Base-by-base conservation (phyloP, 2,329 filamentous ascomycete genomes). In the Hymenoscyphus repandus region DNA sequence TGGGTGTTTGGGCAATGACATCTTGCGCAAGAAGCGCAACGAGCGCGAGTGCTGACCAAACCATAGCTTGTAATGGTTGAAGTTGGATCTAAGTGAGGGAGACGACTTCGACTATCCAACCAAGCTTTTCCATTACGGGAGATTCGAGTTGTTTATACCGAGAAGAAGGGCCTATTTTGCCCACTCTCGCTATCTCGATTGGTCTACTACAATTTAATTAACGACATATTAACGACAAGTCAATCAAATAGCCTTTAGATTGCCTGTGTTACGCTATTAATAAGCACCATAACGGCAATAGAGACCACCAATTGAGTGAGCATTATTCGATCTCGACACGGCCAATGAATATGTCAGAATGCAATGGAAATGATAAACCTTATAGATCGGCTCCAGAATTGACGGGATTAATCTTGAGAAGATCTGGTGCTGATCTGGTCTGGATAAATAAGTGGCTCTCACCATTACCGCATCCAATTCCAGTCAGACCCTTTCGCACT, bases 1-100 rank as follows among this genome's bases (percentile, higher is more conserved):
- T 27, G 22, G 22, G 22, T 34, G 49, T 52, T 45, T 57, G 55
- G 11, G 55, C 50, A 49, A 31, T 31, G 13, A 30, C 47, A 49
- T 55, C 22, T 31, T 49, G 49, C 10, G 52, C 38, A 34, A 53
- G 50, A 17, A 57, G 37, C 33, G 33, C 47, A 43, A 54, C 32
- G 27, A 51, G 43, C 41, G 50, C 41, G 17, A 51, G 3, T 33
- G 38, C 13, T 12, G 22, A 6, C 34, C 20, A 56, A 41, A 48
- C 32, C 54, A 56, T 56, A 6, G 11, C 52, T 27, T 11, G 38
- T 44, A 27, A 20, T 44, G 12, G 32, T 47, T 45, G 22, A 18
- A 38, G 4, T 51, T 72, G 22, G 18, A 22, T 42, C 36, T 44
- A 37, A 30, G 33, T 31, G 18, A 38, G 17, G 7, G 15, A 22